phyloP scores from a whole-genome alignment of 768 basidiomycete genomes.

The Dictyophora rubrovolvata region DNA sequence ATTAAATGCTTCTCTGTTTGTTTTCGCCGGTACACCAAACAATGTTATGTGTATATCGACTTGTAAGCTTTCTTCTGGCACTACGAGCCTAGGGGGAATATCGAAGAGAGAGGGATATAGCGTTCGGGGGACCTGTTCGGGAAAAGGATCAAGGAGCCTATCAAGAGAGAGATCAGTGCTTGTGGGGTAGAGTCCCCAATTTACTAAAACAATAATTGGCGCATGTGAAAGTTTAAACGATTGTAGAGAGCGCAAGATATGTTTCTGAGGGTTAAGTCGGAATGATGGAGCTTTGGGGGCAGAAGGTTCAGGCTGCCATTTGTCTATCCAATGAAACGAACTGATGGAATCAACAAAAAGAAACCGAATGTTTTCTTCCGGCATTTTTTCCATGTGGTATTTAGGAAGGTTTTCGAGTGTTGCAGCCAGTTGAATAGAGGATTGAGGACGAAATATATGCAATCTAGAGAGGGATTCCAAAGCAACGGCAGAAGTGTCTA shows the following conservation, averaged over 20 bases:
- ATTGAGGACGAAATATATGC: constrained; percentile 60
- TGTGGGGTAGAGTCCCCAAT: constrained; percentile 43
- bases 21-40: background rate
- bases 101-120: constrained; percentile 30
- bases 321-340: constrained; percentile 70
- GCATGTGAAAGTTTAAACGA: constrained; percentile 37
- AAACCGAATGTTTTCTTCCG: constrained; percentile 48
- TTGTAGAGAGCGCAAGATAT: constrained; percentile 40
- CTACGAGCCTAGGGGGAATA: background rate
- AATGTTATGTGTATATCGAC: background rate
- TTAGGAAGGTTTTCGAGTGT: constrained; percentile 49
- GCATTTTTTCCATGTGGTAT: constrained; percentile 40
- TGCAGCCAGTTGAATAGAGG: constrained; percentile 57
- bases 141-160: constrained; percentile 21
- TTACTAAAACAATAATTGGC: constrained; percentile 46
- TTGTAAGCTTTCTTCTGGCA: background rate
- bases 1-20: background rate
- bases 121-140: constrained; percentile 40
- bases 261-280: constrained; percentile 28
- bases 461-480: constrained; percentile 38
- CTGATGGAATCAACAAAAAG: constrained; percentile 70
- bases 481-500: constrained; percentile 9
- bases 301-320: constrained; percentile 44
- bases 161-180: constrained; percentile 11
- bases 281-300: constrained; percentile 1